Base-by-base conservation (phyloP, 176 grass and related monocot species). In the sorghum (Sorghum bicolor) region DNA sequence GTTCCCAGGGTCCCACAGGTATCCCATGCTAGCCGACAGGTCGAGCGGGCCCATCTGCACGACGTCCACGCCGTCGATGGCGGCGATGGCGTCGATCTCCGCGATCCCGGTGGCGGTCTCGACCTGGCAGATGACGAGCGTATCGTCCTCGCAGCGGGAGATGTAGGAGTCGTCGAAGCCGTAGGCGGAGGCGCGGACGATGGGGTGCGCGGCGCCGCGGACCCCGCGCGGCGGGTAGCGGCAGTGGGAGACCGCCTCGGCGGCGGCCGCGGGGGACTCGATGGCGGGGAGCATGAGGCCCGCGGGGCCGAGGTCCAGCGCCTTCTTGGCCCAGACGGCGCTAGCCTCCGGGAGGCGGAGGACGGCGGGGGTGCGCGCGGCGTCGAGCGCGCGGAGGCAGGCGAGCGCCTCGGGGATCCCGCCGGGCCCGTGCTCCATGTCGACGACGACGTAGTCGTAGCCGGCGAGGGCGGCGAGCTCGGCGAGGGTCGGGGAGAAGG, bases 401-500 rank as follows among this genome's bases (percentile, higher is more conserved):
- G 93, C 71, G 34, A 98, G 86, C 14, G 96, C 89, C 25, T 98
- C 96, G 31, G 87, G 19, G 63, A 98, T 86, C 69, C 96, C 89
- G 15, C 96, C 96, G 1, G 89, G 86, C 15, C 96, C 96, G 82
- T 98, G 96, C 87, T 98, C 96, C 87, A 98, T 88, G 82, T 98
- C 96, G 26, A 98, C 62, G 26, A 95, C 89, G 60, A 90, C 91
- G 72, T 95, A 98, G 83, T 98, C 96, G 76, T 98, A 98, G 45
- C 96, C 93, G 16, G 93, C 96, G 34, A 95, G 83, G n/a, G 85
- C 89, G 0, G 93, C 91, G 34, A 98, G 85, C 85, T 98, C 96
- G 20, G 96, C 87, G 34, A 98, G 87, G 14, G 93, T 95, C 0
- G 93, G 91, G 69, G 87, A 89, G 81, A 92, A 93, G 87, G 93